A percentile compares a stretch with the other conserved stretches of the same genome.
Conservation (phyloP, 1,284 basidiomycete species). For the Rhodotorula sp. region DNA sequence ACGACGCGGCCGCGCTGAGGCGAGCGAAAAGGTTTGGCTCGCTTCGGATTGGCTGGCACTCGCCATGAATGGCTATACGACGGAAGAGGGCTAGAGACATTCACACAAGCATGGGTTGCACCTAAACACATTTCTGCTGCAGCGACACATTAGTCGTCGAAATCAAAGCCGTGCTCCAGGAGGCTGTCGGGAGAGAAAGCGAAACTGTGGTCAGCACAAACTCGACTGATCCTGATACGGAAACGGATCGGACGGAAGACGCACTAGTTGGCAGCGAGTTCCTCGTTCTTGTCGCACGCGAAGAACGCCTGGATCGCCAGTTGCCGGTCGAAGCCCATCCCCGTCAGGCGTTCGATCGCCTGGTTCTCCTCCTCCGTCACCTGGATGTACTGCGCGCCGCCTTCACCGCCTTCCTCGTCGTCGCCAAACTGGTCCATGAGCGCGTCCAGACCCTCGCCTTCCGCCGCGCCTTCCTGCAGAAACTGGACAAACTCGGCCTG, state of each 20-base stretch:
- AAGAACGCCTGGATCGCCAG: slow-evolving; percentile 69
- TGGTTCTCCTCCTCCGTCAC: slow-evolving; percentile 79
- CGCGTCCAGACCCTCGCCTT: slow-evolving; percentile 41
- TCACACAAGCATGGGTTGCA: too few relatives aligned
- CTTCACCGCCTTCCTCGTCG: slow-evolving; percentile 21
- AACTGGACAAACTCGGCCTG: slow-evolving; percentile 43
- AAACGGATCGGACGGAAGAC: background rate
- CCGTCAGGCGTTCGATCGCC: slow-evolving; percentile 82
- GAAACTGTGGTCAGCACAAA: background rate
- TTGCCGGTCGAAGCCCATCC: slow-evolving; percentile 78
- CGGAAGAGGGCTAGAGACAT: too few relatives aligned
- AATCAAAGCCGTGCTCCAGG: slow-evolving; percentile 28
- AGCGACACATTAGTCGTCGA: slow-evolving; percentile 18
- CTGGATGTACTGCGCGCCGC: slow-evolving; percentile 61
- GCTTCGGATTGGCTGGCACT: background rate
- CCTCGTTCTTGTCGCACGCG: slow-evolving; percentile 92
- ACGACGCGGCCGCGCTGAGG: background rate
- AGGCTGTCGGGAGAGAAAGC: slow-evolving; percentile 7
- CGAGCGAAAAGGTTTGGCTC: background rate
- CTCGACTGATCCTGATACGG: too few relatives aligned
- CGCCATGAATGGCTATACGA: too few relatives aligned
- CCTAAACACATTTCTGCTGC: too few relatives aligned
- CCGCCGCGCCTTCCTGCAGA: slow-evolving; percentile 43
- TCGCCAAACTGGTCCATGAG: slow-evolving; percentile 36
- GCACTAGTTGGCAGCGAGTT: slow-evolving; percentile 80